Base-by-base conservation (phyloP, 495 filamentous ascomycete species). In the Penicillium ochrochloron region DNA sequence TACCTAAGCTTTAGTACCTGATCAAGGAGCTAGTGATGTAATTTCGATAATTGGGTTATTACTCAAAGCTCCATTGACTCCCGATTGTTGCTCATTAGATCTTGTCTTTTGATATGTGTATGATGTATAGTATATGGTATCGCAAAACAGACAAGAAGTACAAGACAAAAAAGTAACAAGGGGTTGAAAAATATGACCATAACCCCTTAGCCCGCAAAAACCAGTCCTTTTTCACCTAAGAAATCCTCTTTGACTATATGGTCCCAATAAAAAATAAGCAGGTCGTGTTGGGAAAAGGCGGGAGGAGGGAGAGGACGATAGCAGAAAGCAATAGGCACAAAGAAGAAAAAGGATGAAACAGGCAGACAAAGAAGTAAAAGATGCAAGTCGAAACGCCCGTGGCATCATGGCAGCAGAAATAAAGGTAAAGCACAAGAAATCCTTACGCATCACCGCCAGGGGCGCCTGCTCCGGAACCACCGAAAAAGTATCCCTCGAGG, bases 401-500 rank as follows among this genome's bases (percentile, higher is more conserved):
- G 25, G 12, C 48, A 17, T 31, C 48, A 52, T 31, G 27, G 14
- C 15, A 27, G 48, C 48, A 52, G 27, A 15, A 52, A 31, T 5
- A 42, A 58, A 59, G 57, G 60, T 19, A 48, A 54, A 42, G 35
- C 33, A 25, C 37, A 51, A 33, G 21, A 25, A 63, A 33, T 17
- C 37, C 52, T 66, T 64, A 74, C 37, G 58, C 60, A 69, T 72
- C 67, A 23, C 69, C 69, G 57, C 75, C 73, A 52, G 71, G 53
- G 46, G 74, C 66, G 37, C 75, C 77, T 41, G 67, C 61, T 27
- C 78, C 78, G 39, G 72, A 73, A 27, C 79, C 78, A 21, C 93
- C 93, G 79, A 97, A 97, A 80, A 94, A 97, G 73, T 94, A 96
- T 0, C 92, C 93, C 75, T 96, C 92, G 73, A 97, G 91, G 33